These are phyloP conservation scores for Zancudomyces culisetae DNA, from an alignment of 371 early-diverging fungal genomes.

Conservation along the genomic window DNA sequence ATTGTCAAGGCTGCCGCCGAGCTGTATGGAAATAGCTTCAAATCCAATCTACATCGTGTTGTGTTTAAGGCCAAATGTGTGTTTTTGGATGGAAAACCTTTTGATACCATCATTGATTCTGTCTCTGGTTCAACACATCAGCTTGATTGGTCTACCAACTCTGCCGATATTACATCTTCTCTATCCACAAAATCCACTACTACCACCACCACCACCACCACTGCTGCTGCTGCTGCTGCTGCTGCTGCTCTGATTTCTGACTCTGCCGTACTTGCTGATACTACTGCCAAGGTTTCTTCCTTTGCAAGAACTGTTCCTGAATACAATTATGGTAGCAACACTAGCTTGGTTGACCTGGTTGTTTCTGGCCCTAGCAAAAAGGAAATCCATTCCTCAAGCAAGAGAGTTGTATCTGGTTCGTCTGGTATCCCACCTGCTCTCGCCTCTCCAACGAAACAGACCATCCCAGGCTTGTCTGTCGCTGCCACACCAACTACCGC, in stretches of 20 bases:
- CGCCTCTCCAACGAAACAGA: not conserved
- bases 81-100: slow-evolving; percentile 41
- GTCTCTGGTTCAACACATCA: slow-evolving; percentile 4
- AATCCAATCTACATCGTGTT: slow-evolving; percentile 61
- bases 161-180: no score
- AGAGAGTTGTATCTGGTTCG: no score
- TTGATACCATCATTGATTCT: slow-evolving; percentile 17
- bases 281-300: not conserved
- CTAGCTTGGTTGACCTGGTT: not conserved
- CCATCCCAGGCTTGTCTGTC: not conserved
- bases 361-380: slow-evolving; percentile 13
- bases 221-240: slow-evolving; percentile 2
- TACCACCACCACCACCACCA: slow-evolving; percentile 5
- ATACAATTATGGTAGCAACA: not conserved
- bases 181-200: no score
- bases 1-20: not conserved
- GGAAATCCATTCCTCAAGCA: slow-evolving; percentile 7
- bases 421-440: no score
- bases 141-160: not conserved
- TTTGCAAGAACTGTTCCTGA: no score
- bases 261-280: not conserved
- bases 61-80: slow-evolving; percentile 63
- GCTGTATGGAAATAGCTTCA: slow-evolving; percentile 10
- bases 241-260: slow-evolving; percentile 5
- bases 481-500: not conserved